Conservation (phyloP, 768 basidiomycete genomes). For the Boletus patriciae region DNA sequence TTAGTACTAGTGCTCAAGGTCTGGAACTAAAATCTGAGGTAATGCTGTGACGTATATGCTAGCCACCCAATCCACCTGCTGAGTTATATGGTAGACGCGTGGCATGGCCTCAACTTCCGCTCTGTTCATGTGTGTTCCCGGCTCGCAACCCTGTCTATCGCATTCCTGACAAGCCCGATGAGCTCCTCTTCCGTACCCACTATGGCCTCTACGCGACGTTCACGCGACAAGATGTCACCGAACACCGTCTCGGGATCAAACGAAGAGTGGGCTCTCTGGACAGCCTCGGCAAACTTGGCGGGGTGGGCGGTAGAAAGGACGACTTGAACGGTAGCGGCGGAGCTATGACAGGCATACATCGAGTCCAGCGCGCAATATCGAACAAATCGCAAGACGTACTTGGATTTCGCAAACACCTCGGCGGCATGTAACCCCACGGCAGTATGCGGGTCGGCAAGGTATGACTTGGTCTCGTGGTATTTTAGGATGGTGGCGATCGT, state of each 20-base stretch:
- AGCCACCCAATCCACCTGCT: neutral
- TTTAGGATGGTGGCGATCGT: constrained; percentile 78
- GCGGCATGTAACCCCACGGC: constrained; percentile 89
- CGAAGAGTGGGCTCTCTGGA: constrained; percentile 61
- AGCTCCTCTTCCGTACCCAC: constrained; percentile 65
- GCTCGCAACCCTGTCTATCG: constrained; percentile 46
- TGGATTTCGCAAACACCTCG: constrained; percentile 52
- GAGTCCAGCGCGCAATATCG: neutral
- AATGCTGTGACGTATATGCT: no score
- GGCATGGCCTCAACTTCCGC: neutral
- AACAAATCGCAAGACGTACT: constrained; percentile 42
- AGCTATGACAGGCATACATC: constrained; percentile 34
- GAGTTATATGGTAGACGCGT: neutral
- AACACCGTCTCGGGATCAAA: constrained; percentile 54
- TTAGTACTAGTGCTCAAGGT: no score
- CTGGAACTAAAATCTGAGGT: no score
- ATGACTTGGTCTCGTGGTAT: constrained; percentile 63
- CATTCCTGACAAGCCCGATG: constrained; percentile 56
- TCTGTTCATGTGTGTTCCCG: neutral
- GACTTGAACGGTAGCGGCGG: constrained; percentile 58
- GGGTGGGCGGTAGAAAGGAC: constrained; percentile 95
- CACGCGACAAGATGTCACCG: constrained; percentile 70
- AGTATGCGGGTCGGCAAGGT: constrained; percentile 94
- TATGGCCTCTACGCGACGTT: constrained; percentile 77
- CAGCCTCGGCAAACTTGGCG: constrained; percentile 94